These are phyloP conservation scores for Ambrosia artemisiifolia DNA, from an alignment of 129 eudicot genomes.

Conservation along the genomic window DNA sequence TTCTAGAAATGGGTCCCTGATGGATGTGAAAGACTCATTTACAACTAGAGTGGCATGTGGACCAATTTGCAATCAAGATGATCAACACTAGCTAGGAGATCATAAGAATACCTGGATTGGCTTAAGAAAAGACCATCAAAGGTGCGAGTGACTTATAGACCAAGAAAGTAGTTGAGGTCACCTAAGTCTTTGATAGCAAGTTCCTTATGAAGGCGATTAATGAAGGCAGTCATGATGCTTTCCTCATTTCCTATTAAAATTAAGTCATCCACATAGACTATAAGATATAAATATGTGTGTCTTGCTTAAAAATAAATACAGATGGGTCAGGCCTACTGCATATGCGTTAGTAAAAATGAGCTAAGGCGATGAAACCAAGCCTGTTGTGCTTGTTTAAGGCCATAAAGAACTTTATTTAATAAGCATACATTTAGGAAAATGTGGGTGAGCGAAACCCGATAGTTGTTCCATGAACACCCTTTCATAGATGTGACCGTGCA, in stretches of 20 bases:
- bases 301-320: not conserved
- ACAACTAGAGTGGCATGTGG: too few relatives aligned
- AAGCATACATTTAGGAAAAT: not conserved
- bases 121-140: not conserved
- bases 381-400: not conserved
- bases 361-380: not conserved
- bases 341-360: not conserved
- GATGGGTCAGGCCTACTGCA: not conserved
- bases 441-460: not conserved
- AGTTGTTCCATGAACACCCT: not conserved
- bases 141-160: not conserved
- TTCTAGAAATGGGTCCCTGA: too few relatives aligned
- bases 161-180: not conserved
- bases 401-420: not conserved
- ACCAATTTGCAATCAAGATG: too few relatives aligned
- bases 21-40: too few relatives aligned
- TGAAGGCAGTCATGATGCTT: not conserved
- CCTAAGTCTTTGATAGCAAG: not conserved
- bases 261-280: not conserved
- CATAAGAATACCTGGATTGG: not conserved
- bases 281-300: not conserved
- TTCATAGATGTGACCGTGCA: not conserved
- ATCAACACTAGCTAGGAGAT: too few relatives aligned
- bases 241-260: not conserved
- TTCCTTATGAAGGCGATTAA: not conserved